Evolutionary conservation across 73 alveolate genomes (phyloP), one percentile per base, ranked within the genome.

Genomic region (Durusdinium trenchii): DNA sequence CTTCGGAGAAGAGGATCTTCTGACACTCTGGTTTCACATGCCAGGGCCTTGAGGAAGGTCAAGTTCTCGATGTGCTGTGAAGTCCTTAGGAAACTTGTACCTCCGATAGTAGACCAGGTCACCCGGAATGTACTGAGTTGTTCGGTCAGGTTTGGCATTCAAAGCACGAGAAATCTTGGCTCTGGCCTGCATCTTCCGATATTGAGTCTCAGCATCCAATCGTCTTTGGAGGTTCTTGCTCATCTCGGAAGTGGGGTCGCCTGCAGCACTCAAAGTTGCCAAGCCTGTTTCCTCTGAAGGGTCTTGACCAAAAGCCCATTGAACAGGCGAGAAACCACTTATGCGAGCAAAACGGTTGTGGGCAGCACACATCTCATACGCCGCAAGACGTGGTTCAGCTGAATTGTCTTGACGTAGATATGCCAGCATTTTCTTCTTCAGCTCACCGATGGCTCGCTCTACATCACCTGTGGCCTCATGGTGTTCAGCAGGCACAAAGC

Each of bases 261-360:
- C 84, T 32, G 6, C 5, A 9, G 93, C 20, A 20, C 75, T 83
- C 75, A 83, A 48, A 9, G 93, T 32, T 6, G 93, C 75, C 93
- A 83, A 16, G 75, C 50, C 50, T 35, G 46, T 75, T 32, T 6
- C 36, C 69, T 48, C 93, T 32, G 38, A 60, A 4, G 93, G 26
- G 93, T 46, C 38, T 2, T 48, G 26, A 0, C 93, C 93, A n/a
- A 83, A 83, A 83, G 93, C 93, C 93, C 93, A 83, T 32, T 83
- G 93, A 3, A 35, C 23, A 0, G 93, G 93, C 0, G 93, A 26
- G 36, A 28, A 83, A 50, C 93, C 93, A 0, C 93, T 75, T 0
- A 83, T 75, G 6, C 93, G 45, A 7, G 93, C 93, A 47, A 35
- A 14, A 35, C 43, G 61, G 54, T 83, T 83, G 48, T 50, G 93